A percentile compares a stretch with the other conserved stretches of the same genome.
Evolutionary conservation across 202 grass and related monocot genomes (phyloP).

Genomic region (Zizania palustris): DNA sequence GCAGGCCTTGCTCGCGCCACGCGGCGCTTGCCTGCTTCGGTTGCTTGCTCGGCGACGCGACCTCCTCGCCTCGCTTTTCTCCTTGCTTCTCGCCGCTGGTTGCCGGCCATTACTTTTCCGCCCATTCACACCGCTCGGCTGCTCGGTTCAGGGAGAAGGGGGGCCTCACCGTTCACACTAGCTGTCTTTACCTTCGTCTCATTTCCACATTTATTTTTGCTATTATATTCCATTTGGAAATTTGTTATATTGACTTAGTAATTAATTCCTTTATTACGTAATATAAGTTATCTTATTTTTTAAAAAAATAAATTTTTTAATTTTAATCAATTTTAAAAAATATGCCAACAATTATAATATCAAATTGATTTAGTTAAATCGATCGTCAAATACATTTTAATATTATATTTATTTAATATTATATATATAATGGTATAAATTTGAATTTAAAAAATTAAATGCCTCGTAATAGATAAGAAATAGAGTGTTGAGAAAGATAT

Average conservation of each 20-base stretch:
- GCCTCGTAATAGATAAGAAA: too few relatives aligned
- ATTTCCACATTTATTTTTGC: conserved; percentile 28
- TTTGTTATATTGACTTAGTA: neutral
- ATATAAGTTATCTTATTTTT: neutral
- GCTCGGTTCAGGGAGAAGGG: conserved; percentile 4
- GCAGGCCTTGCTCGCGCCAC: conserved; percentile 6
- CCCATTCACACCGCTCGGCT: conserved; percentile 50
- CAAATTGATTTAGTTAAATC: too few relatives aligned
- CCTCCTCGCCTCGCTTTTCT: conserved; percentile 41
- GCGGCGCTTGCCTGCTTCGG: conserved; percentile 25
- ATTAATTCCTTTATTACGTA: too few relatives aligned
- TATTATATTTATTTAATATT: too few relatives aligned
- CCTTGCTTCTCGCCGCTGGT: conserved; percentile 44
- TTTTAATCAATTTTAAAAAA: too few relatives aligned
- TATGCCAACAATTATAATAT: too few relatives aligned
- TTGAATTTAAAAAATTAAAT: too few relatives aligned
- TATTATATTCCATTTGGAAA: neutral
- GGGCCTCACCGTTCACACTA: conserved; percentile 43
- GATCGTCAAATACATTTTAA: too few relatives aligned
- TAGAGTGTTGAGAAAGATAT: too few relatives aligned
- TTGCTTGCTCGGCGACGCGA: conserved; percentile 31
- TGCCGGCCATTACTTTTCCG: conserved; percentile 63
- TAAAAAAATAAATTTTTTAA: neutral
- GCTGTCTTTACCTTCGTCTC: conserved; percentile 36
- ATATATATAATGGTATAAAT: too few relatives aligned